A percentile compares a stretch with the other conserved stretches of the same genome.
These are phyloP conservation scores for Ophiorrhiza pumila DNA, from an alignment of 257 asterid species.

Conservation along the genomic window DNA sequence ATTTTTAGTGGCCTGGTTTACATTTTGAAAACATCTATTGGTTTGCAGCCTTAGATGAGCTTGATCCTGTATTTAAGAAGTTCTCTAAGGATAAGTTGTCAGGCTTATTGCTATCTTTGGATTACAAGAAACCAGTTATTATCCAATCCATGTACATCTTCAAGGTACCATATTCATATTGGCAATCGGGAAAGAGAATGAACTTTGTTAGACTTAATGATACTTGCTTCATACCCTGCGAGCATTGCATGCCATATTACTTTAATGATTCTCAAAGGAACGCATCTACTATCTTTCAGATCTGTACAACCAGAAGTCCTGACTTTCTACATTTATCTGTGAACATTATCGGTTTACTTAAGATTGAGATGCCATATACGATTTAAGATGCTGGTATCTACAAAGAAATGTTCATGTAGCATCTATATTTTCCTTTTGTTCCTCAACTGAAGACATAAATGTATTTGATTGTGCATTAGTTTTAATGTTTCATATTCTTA, in stretches of 20 bases:
- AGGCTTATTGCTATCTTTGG: slow-evolving; percentile 52
- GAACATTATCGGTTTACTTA: neutral
- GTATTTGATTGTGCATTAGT: neutral
- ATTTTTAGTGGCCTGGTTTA: neutral
- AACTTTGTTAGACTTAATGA: neutral
- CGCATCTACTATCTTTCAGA: neutral
- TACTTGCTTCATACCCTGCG: neutral
- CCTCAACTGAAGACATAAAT: neutral
- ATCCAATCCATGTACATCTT: slow-evolving; percentile 83
- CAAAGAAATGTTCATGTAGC: neutral
- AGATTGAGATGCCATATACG: neutral
- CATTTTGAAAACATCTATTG: neutral
- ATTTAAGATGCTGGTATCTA: neutral
- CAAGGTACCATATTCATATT: slow-evolving; percentile 41
- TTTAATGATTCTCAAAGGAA: neutral
- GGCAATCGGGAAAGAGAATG: neutral
- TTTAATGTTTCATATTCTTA: neutral
- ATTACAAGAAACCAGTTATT: slow-evolving; percentile 56
- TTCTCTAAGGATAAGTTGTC: slow-evolving; percentile 56
- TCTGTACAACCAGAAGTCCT: neutral
- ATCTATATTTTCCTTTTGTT: neutral
- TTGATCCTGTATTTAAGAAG: slow-evolving; percentile 61
- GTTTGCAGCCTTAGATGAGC: slow-evolving; percentile 61
- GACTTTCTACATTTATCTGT: neutral
- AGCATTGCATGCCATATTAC: neutral